phyloP scores from a whole-genome alignment of 2,329 filamentous ascomycete species.

The Pleoardoris graminearum region DNA sequence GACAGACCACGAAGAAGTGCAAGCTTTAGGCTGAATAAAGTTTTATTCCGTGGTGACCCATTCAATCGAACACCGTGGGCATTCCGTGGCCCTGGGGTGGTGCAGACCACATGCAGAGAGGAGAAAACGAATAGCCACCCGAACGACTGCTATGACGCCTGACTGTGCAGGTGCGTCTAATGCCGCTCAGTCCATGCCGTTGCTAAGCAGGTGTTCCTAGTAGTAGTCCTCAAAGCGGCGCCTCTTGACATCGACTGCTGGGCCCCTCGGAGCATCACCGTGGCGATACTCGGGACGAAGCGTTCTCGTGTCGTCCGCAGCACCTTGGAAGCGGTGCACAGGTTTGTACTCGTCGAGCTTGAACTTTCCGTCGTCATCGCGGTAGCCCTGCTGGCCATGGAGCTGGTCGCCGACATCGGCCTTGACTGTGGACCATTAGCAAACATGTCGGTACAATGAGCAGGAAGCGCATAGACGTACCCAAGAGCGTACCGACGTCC shows the following conservation, averaged over 20 bases:
- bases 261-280: neutral
- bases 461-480: slow-evolving; percentile 12
- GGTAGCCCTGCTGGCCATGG: slow-evolving; percentile 21
- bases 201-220: too few species aligned
- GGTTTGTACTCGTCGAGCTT: slow-evolving; percentile 5
- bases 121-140: too few species aligned
- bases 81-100: too few species aligned
- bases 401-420: slow-evolving; percentile 23
- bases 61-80: too few species aligned
- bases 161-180: too few species aligned
- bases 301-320: slow-evolving; percentile 19
- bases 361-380: slow-evolving; percentile 8
- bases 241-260: neutral
- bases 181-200: too few species aligned
- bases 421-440: slow-evolving; percentile 16
- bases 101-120: too few species aligned
- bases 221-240: neutral
- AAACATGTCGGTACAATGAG: neutral
- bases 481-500: slow-evolving; percentile 26
- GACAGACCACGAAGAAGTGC: too few species aligned
- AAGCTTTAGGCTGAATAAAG: too few species aligned
- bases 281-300: slow-evolving; percentile 1
- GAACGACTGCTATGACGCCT: too few species aligned
- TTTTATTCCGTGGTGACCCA: too few species aligned
- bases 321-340: slow-evolving; percentile 3